These are phyloP conservation scores for Yarrowia alimentaria DNA, from an alignment of 805 yeast genomes.

Conservation along the genomic window DNA sequence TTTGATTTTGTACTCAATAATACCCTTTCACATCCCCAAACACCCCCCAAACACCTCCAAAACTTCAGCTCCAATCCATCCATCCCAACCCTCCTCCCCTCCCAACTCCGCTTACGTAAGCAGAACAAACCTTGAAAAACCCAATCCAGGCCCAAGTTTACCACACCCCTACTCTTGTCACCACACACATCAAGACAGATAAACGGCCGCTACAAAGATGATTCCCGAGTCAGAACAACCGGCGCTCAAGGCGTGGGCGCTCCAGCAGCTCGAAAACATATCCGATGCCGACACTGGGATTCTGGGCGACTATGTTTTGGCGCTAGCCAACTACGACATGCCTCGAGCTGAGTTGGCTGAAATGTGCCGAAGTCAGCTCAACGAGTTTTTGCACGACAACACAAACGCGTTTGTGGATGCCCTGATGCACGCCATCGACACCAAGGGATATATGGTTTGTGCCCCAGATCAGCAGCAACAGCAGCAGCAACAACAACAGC, in stretches of 20 bases:
- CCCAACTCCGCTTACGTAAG: neutral
- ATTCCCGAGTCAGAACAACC: slow-evolving; percentile 30
- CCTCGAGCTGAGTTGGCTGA: slow-evolving; percentile 40
- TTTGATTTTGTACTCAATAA: no score
- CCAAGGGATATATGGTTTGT: slow-evolving; percentile 17
- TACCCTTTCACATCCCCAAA: no score
- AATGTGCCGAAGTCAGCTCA: slow-evolving; percentile 41
- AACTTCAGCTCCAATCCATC: no score
- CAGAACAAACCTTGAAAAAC: no score
- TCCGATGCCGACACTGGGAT: slow-evolving; percentile 47
- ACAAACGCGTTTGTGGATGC: slow-evolving; percentile 40
- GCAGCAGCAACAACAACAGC: slow-evolving; percentile 1
- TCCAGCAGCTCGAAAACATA: slow-evolving; percentile 29
- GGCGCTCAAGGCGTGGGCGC: slow-evolving; percentile 34
- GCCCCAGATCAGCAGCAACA: neutral
- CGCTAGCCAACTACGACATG: slow-evolving; percentile 44
- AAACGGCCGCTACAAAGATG: slow-evolving; percentile 25
- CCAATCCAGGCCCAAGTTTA: no score
- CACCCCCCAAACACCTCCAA: no score
- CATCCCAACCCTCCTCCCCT: no score
- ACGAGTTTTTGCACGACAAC: slow-evolving; percentile 43
- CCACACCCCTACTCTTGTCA: no score
- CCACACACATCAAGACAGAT: neutral
- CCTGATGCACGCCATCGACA: slow-evolving; percentile 39
- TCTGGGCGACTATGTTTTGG: slow-evolving; percentile 47